Evolutionary conservation across 768 basidiomycete genomes (phyloP), one percentile per base, ranked within the genome.

Genomic region (Auricularia auricula-judae): DNA sequence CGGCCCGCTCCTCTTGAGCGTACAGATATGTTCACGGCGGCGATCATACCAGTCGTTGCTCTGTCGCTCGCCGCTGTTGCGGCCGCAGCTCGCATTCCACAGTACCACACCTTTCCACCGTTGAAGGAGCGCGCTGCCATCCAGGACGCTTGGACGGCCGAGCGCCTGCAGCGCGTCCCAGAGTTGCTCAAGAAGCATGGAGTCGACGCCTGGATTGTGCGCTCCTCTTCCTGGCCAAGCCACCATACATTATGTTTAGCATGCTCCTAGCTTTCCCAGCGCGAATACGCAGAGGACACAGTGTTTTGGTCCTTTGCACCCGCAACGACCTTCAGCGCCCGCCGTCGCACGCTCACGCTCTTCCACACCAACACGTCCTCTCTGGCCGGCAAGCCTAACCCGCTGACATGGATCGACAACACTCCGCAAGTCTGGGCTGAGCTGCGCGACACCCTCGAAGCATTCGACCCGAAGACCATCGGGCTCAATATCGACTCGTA

Each of bases 261-360:
- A 43, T 35, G 14, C 7, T 53, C 11, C 23, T 33, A 23, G 42
- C 51, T 67, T 39, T 68, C 82, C 63, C 77, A 80, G 72, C 74
- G 80, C 43, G 82, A 84, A 66, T 80, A 82, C 66, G 81, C 81
- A 2, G 82, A 84, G 65, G 82, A 84, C 67, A 80, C 81, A 4
- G 72, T 80, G 14, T 83, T 82, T 78, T 78, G 79, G 75, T 78
- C 82, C 4, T 73, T 82, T 59, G 80, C 81, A 65, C 77, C 79
- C 61, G 74, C 81, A 7, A 81, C 81, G 7, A 78, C 77, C 62
- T 81, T 78, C 71, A 79, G 78, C 51, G 76, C 78, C 8, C 78
- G 82, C 61, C 72, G 82, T 23, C 75, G 82, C 8, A 82, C 82
- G 3, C 72, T 83, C 54, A 72, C 80, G 35, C 71, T 84, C 62